Base-by-base conservation (phyloP, 2,329 filamentous ascomycete genomes). In the Xylaria sp. region DNA sequence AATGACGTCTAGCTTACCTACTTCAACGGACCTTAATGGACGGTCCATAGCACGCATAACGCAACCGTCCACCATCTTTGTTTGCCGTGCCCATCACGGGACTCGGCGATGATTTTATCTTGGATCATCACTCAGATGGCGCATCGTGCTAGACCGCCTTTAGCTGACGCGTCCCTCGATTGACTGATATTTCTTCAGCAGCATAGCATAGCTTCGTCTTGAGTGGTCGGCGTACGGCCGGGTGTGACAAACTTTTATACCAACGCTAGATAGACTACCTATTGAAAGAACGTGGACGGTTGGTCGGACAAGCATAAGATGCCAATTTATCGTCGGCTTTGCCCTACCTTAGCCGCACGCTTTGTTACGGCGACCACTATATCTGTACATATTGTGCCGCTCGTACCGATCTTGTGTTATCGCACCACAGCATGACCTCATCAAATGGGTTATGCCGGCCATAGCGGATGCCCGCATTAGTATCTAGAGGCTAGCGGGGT, bases 1-100 rank as follows among this genome's bases (percentile, higher is more conserved):
- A 17, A 61, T 67, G 64, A 67, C 64, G 64, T 63, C 48, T 47
- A 14, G 36, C 24, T 39, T 42, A 34, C 39, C 34, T 36, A 36
- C 32, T 24, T 21, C 9, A 34, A 17, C 6, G 24, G 45, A 27
- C 24, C 24, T 4, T 27, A 27, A 27, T 27, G 24, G 24, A 27
- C 24, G 19, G 42, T 8, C 39, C 36, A 4, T 11, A 39, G 14
- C 39, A 36, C 34, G 34, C 34, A 36, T 27, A 2, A 36, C 50
- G 42, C 21, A 30, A n/a, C 54, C 24, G 32, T 36, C 27, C 32
- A 30, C 27, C 36, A 11, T 5, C 21, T 9, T 17, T 19, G 6
- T 47, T 17, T 6, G 3, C 5, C 17, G 42, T 62, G 42, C 2
- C 7, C 48, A 51, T 62, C 24, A 47, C 17, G n/a, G 8, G 17